Evolutionary conservation across 176 grass and related monocot genomes (phyloP).

Genomic region (Oryza meridionalis): DNA sequence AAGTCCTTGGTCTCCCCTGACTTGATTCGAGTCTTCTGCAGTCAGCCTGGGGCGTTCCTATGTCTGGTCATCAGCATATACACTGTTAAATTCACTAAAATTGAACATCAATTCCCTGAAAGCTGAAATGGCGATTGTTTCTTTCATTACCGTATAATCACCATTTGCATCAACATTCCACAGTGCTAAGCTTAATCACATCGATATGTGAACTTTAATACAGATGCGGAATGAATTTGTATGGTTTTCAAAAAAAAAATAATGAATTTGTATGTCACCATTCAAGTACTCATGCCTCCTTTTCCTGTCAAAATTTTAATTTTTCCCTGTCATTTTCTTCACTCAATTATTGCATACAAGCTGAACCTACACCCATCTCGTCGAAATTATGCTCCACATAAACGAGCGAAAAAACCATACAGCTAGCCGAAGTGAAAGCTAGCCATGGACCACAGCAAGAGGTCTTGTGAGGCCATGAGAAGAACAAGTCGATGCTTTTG

Average conservation of each 20-base stretch:
- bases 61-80: too few relatives aligned
- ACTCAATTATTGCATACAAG: not conserved
- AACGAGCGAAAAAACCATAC: not conserved
- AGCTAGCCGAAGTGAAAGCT: not conserved
- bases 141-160: too few relatives aligned
- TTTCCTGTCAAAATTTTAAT: not conserved
- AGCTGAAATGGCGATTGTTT: not conserved
- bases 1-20: not conserved
- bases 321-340: not conserved
- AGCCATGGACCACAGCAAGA: not conserved
- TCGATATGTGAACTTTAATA: too few relatives aligned
- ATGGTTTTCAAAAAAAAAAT: too few relatives aligned
- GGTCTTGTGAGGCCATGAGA: not conserved
- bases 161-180: too few relatives aligned
- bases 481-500: not conserved
- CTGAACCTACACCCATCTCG: not conserved
- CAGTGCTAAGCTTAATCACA: too few relatives aligned
- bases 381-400: not conserved
- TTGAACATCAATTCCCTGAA: not conserved
- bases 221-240: not conserved
- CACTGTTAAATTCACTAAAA: too few relatives aligned
- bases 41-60: not conserved
- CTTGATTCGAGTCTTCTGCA: not conserved
- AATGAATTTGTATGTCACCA: not conserved
- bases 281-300: not conserved